Conservation (phyloP, 176 grass and related monocot species). For the Rhynchospora pubera region DNA sequence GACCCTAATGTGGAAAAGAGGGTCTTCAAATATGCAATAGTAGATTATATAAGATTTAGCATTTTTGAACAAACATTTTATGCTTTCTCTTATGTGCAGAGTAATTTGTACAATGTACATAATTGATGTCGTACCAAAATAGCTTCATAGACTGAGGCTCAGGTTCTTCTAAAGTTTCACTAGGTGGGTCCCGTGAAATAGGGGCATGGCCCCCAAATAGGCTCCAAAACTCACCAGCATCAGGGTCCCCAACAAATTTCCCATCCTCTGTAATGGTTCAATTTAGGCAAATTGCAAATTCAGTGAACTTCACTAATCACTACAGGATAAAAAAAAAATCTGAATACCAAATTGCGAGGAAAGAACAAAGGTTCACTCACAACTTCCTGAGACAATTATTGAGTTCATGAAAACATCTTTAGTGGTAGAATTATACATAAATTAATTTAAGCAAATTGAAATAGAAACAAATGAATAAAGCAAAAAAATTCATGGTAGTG, state of each 20-base stretch:
- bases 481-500: neutral
- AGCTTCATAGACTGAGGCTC: constrained; percentile 31
- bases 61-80: neutral
- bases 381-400: neutral
- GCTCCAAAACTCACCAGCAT: constrained; percentile 78
- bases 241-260: constrained; percentile 66
- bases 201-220: constrained; percentile 72
- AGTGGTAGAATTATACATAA: neutral
- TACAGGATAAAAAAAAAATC: neutral
- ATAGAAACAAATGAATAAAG: neutral
- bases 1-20: constrained; percentile 51
- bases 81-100: neutral
- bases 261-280: constrained; percentile 54
- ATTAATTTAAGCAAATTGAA: neutral
- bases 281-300: neutral
- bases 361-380: neutral
- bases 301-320: neutral
- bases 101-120: neutral
- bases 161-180: constrained; percentile 4
- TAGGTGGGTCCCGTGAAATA: constrained; percentile 45
- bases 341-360: neutral
- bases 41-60: neutral
- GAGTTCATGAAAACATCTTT: neutral
- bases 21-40: constrained; percentile 1
- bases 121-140: constrained; percentile 41